Evolutionary conservation across 306 rosid genomes (phyloP).

Genomic region (Echinosophora koreensis): DNA sequence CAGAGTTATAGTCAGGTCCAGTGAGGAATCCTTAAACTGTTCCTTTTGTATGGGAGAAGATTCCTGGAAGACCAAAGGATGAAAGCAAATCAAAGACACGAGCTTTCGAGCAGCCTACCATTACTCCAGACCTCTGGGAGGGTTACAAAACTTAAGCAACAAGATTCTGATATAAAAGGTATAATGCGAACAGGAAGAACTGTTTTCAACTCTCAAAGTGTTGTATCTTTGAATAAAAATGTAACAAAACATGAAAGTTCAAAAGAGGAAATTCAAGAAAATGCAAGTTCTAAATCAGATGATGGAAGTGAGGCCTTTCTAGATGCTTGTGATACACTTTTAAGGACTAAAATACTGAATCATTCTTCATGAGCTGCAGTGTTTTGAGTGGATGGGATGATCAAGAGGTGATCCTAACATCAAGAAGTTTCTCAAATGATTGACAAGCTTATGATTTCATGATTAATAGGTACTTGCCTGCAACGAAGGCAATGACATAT

Average conservation of each 20-base stretch:
- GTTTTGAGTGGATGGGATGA: conserved; percentile 76
- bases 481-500: conserved; percentile 87
- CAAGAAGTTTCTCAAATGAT: conserved; percentile 63
- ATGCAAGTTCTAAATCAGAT: conserved; percentile 53
- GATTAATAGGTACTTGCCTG: conserved; percentile 86
- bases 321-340: conserved; percentile 77
- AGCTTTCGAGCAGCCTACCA: conserved; percentile 47
- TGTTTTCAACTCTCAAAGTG: conserved; percentile 45
- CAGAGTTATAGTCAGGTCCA: conserved; percentile 88
- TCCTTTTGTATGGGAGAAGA: conserved; percentile 89
- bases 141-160: conserved; percentile 52
- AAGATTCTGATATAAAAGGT: conserved; percentile 46
- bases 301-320: conserved; percentile 69
- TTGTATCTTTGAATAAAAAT: conserved; percentile 44
- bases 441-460: conserved; percentile 71
- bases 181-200: conserved; percentile 41
- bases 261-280: conserved; percentile 48
- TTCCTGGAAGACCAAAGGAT: conserved; percentile 88
- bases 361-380: conserved; percentile 75
- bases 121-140: conserved; percentile 75
- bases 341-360: conserved; percentile 61
- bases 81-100: conserved; percentile 49
- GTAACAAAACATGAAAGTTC: conserved; percentile 41
- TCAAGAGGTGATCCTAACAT: conserved; percentile 48
- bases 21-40: conserved; percentile 73